Conservation (phyloP, 345 rosid species). For the Boechera stricta region DNA sequence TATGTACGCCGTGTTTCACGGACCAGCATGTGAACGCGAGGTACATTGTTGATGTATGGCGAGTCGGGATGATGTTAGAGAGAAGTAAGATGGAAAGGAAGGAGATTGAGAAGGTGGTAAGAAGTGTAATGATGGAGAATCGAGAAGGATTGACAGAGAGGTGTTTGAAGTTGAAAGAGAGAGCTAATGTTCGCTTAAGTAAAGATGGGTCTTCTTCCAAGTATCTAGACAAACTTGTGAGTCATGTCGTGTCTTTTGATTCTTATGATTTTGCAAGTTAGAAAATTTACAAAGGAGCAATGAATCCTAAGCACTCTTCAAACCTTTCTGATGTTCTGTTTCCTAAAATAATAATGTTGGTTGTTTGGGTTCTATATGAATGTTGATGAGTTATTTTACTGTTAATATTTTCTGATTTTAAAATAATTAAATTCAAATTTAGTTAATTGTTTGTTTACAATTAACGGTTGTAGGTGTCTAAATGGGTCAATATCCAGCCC, state of each 20-base stretch:
- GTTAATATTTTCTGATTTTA: too few species aligned
- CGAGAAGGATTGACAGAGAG: constrained; percentile 52
- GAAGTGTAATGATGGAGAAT: constrained; percentile 43
- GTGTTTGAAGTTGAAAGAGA: constrained; percentile 46
- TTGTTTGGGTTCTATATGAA: constrained; percentile 5
- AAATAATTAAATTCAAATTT: too few species aligned
- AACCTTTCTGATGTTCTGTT: constrained; percentile 1
- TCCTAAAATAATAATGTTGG: constrained; percentile 17
- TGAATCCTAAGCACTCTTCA: neutral
- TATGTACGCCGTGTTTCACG: constrained; percentile 65
- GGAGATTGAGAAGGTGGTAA: constrained; percentile 51
- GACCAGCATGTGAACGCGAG: constrained; percentile 69
- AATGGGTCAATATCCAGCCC: too few species aligned
- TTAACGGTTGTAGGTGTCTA: too few species aligned
- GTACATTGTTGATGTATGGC: constrained; percentile 58
- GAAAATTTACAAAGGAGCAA: neutral
- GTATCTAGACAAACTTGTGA: constrained; percentile 48
- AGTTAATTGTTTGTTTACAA: too few species aligned
- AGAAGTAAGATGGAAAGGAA: constrained; percentile 43
- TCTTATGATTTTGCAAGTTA: constrained; percentile 25
- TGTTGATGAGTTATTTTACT: neutral
- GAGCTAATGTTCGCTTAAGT: constrained; percentile 41
- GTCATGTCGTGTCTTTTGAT: constrained; percentile 43
- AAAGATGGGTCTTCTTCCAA: constrained; percentile 52
- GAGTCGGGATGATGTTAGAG: constrained; percentile 56